Base-by-base conservation (phyloP, 148 eudicot genomes). In the Silene conica region DNA sequence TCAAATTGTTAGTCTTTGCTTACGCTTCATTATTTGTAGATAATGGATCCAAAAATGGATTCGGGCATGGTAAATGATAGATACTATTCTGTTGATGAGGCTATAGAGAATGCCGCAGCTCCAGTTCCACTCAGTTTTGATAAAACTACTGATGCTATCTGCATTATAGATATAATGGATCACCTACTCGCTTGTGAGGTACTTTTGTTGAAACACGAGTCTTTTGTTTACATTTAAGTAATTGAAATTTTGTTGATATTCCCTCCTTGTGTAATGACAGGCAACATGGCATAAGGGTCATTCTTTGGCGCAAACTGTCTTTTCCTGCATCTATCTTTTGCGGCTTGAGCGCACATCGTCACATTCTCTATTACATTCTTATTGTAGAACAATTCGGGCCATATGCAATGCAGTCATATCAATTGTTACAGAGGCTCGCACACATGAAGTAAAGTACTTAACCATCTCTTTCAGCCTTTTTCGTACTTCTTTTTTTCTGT, bases 211-310 rank as follows among this genome's bases (percentile, higher is more conserved):
- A 67, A 67, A 22, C 54, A 23, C 74, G 31, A 50, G 26, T 25
- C 20, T 59, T 58, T 23, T 43, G 73, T 21, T 21, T 66, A 31
- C 28, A 57, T 20, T 12, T 45, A 50, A 21, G 25, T 55, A n/a
- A 23, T 8, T 55, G 58, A 20, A 20, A 55, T 31, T 50, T 54
- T 20, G 50, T 55, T 79, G 72, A 82, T 23, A 20, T 54, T 22
- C 10, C 18, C 22, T 76, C 34, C 57, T 74, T 54, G 63, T 74
- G 31, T 67, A 41, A 72, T 87, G 84, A 84, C 99, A 95, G 99
- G 99, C 96, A 69, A 95, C 99, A n/a, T 95, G 99, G 99, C 99
- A 95, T 84, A 92, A 89, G 82, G 99, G 99, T 74, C 92, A 91
- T 81, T 89, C 99, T 77, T 83, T 95, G 85, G 92, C 94, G 18